phyloP scores from a whole-genome alignment of 805 yeast genomes.

The Yamadazyma endophytica region DNA sequence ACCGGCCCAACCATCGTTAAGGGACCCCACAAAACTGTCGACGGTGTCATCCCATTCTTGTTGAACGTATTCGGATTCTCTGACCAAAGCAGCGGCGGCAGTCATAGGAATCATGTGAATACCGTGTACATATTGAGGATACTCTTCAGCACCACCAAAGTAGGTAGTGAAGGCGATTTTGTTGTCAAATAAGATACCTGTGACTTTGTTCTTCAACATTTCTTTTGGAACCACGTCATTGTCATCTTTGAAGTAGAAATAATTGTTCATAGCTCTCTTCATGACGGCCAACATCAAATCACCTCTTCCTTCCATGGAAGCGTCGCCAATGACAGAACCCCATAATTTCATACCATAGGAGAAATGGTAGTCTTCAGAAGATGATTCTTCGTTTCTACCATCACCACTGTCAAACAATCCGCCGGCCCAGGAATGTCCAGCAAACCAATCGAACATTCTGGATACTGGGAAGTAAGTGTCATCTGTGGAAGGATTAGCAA shows the following conservation, averaged over 20 bases:
- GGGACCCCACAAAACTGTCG: slow-evolving; percentile 37
- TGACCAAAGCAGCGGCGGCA: slow-evolving; percentile 59
- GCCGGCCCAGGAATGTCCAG: slow-evolving; percentile 77
- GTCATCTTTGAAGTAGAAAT: slow-evolving; percentile 49
- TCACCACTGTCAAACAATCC: slow-evolving; percentile 68
- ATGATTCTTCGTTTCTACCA: slow-evolving; percentile 73
- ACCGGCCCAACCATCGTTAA: slow-evolving; percentile 69
- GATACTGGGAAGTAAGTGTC: slow-evolving; percentile 67
- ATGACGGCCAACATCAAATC: slow-evolving; percentile 60
- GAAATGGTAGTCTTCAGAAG: slow-evolving; percentile 71
- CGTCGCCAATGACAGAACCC: slow-evolving; percentile 57
- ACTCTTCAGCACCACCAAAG: slow-evolving; percentile 46
- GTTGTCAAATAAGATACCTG: slow-evolving; percentile 71
- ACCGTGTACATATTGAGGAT: slow-evolving; percentile 65
- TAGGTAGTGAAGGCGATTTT: slow-evolving; percentile 70
- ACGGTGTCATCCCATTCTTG: slow-evolving; percentile 62
- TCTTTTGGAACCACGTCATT: slow-evolving; percentile 52
- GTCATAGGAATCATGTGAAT: slow-evolving; percentile 75
- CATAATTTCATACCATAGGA: slow-evolving; percentile 66
- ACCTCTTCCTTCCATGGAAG: slow-evolving; percentile 53
- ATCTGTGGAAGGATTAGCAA: slow-evolving; percentile 54
- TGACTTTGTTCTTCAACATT: slow-evolving; percentile 58
- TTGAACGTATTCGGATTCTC: slow-evolving; percentile 49
- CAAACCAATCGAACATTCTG: slow-evolving; percentile 71
- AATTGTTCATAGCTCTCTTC: slow-evolving; percentile 48